Evolutionary conservation across 2,329 filamentous ascomycete species (phyloP).

Genomic region (Botryotinia globosa): DNA sequence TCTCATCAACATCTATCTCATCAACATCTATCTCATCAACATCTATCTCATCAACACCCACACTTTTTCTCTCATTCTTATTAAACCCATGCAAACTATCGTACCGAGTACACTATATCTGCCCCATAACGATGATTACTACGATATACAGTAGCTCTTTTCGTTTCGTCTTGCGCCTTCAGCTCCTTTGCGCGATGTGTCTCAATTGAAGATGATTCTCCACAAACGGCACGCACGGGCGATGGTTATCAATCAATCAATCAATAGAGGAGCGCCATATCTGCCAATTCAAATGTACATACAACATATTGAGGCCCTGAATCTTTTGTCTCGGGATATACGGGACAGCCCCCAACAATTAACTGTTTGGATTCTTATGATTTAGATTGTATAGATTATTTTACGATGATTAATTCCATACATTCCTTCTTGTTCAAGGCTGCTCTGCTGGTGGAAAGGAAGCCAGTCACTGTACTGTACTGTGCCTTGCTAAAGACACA

Average conservation of each 20-base stretch:
- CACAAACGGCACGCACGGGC: conserved; percentile 17
- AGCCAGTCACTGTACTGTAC: neutral
- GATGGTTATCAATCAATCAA: neutral
- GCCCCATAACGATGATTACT: neutral
- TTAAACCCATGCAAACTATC: neutral
- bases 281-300: neutral
- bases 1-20: too few species aligned
- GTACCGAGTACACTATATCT: neutral
- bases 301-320: too few species aligned
- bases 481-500: neutral
- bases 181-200: conserved; percentile 3
- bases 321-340: neutral
- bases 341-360: neutral
- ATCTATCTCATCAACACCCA: conserved; percentile 3
- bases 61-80: neutral
- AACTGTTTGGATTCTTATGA: neutral
- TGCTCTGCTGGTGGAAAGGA: neutral
- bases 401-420: neutral
- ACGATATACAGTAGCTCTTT: neutral
- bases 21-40: too few species aligned
- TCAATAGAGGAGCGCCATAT: neutral
- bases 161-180: conserved; percentile 5
- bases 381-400: neutral
- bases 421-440: neutral
- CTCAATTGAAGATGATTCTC: conserved; percentile 7